These are phyloP conservation scores for Ophiostoma sp. DNA, from an alignment of 2,329 filamentous ascomycete genomes.

Conservation along the genomic window DNA sequence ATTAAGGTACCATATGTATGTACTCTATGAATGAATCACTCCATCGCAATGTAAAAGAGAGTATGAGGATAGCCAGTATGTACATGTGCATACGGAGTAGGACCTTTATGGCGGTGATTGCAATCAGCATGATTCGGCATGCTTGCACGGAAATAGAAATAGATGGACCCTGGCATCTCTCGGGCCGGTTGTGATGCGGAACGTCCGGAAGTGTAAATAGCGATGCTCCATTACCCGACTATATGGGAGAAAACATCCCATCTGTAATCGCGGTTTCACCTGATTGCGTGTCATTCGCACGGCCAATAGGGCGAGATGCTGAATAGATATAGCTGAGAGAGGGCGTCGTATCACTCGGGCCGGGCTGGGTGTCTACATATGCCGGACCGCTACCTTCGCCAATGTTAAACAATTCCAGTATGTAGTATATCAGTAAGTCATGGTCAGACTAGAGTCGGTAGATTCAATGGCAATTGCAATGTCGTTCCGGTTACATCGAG, in stretches of 20 bases:
- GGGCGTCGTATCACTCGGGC: not conserved
- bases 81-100: not conserved
- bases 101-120: not conserved
- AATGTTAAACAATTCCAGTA: not conserved
- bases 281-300: not conserved
- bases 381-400: not conserved
- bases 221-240: not conserved
- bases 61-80: not conserved
- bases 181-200: not conserved
- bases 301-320: not conserved
- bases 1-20: not conserved
- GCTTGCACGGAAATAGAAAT: not conserved
- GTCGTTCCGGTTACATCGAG: no score
- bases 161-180: not conserved
- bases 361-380: not conserved
- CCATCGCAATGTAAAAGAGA: not conserved
- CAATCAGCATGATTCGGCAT: not conserved
- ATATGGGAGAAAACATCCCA: not conserved
- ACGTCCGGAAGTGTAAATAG: conserved; percentile 2
- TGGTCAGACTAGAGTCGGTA: no score
- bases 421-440: not conserved
- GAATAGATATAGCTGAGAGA: not conserved
- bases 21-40: not conserved
- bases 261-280: not conserved
- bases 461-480: no score